These are phyloP conservation scores for Jaenimonas drosophilae DNA, from an alignment of 208 protist species.

Conservation along the genomic window DNA sequence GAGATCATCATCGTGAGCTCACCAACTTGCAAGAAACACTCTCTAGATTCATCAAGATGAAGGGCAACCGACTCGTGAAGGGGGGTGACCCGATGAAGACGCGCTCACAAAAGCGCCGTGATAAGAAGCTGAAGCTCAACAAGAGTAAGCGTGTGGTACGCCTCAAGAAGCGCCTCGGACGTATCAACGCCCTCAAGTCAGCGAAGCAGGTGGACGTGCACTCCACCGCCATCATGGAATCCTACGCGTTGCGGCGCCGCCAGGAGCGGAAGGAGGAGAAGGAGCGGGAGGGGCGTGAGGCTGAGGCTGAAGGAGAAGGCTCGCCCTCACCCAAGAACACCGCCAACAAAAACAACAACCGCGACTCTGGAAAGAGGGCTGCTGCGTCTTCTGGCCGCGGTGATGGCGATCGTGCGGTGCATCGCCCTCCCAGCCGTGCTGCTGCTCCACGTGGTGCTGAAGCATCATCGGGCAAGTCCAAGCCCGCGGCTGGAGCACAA, in stretches of 20 bases:
- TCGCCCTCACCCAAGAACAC: background rate
- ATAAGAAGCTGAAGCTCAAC: slow-evolving; percentile 48
- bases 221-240: slow-evolving; percentile 81
- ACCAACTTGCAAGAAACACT: background rate
- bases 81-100: slow-evolving; percentile 81
- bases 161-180: slow-evolving; percentile 40
- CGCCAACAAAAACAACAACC: background rate
- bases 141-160: slow-evolving; percentile 53
- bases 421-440: too few species aligned
- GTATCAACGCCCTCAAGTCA: slow-evolving; percentile 41
- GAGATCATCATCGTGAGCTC: too few species aligned
- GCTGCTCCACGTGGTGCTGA: too few species aligned
- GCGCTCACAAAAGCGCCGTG: slow-evolving; percentile 47
- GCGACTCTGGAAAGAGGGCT: too few species aligned
- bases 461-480: too few species aligned
- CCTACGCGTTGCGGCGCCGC: slow-evolving; percentile 68
- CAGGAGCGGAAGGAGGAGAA: slow-evolving; percentile 54
- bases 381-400: too few species aligned
- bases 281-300: slow-evolving; percentile 10
- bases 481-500: too few species aligned
- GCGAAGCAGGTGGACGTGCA: slow-evolving; percentile 55
- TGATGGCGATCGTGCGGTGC: too few species aligned
- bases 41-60: slow-evolving; percentile 21
- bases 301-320: slow-evolving; percentile 1
- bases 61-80: slow-evolving; percentile 57